Conservation (phyloP, 2,329 filamentous ascomycete species). For the Monilinia aucupariae region DNA sequence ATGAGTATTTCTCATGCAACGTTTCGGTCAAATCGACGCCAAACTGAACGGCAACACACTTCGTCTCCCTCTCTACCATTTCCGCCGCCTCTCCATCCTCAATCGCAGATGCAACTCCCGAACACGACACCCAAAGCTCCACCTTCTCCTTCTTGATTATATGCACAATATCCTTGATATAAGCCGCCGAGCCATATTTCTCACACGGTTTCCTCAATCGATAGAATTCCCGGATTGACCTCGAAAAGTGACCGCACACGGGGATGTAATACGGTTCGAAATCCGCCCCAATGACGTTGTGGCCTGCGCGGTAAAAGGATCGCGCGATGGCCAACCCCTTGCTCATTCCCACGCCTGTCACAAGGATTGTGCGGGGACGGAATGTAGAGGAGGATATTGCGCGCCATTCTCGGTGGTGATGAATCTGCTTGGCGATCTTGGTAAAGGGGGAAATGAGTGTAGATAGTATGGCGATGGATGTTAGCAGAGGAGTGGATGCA, state of each 20-base stretch:
- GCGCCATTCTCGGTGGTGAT: slow-evolving; percentile 24
- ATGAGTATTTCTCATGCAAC: slow-evolving; percentile 56
- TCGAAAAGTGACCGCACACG: slow-evolving; percentile 54
- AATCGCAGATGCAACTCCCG: slow-evolving; percentile 39
- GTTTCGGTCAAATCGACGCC: slow-evolving; percentile 48
- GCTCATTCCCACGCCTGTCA: slow-evolving; percentile 68
- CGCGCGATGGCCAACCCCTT: slow-evolving; percentile 65
- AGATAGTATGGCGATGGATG: slow-evolving; percentile 22
- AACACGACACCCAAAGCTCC: slow-evolving; percentile 66
- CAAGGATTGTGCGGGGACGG: slow-evolving; percentile 48
- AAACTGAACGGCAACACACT: slow-evolving; percentile 60
- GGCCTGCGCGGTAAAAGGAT: slow-evolving; percentile 56
- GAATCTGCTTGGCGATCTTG: slow-evolving; percentile 17
- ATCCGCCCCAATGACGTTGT: slow-evolving; percentile 68
- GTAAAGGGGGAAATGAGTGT: slow-evolving; percentile 21
- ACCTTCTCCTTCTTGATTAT: slow-evolving; percentile 56
- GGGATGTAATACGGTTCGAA: slow-evolving; percentile 46
- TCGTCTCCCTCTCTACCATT: slow-evolving; percentile 50
- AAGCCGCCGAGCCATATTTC: slow-evolving; percentile 38
- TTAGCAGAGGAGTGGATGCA: slow-evolving; percentile 26
- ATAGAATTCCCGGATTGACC: slow-evolving; percentile 51
- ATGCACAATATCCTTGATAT: slow-evolving; percentile 51
- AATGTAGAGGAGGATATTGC: slow-evolving; percentile 14
- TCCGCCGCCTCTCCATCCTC: slow-evolving; percentile 64
- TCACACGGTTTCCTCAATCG: slow-evolving; percentile 30